Conservation (phyloP, 371 early-diverging fungal genomes). For the Mucor mucedo region DNA sequence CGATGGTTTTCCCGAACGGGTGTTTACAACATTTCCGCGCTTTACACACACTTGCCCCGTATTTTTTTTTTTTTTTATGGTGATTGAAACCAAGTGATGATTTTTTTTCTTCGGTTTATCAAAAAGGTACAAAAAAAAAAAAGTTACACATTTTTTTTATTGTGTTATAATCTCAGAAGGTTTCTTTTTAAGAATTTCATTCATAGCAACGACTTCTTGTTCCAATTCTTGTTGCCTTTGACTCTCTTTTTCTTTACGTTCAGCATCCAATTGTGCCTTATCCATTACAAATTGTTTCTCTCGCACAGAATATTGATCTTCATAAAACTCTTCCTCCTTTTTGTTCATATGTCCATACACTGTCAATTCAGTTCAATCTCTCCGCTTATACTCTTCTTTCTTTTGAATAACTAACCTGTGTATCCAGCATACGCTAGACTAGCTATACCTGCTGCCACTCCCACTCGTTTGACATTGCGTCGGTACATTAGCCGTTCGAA, state of each 20-base stretch:
- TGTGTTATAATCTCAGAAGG: not conserved
- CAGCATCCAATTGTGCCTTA: constrained; percentile 11
- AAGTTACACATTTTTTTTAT: not conserved
- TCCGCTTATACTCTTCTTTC: not conserved
- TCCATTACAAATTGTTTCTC: constrained; percentile 31
- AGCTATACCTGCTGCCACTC: constrained; percentile 31
- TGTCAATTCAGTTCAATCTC: not conserved
- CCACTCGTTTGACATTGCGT: constrained; percentile 29
- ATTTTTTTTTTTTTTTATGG: not conserved
- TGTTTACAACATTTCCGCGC: not conserved
- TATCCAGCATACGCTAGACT: constrained; percentile 33
- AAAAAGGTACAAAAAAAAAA: not conserved
- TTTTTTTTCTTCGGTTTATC: not conserved
- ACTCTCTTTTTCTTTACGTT: constrained; percentile 28
- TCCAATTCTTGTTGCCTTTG: constrained; percentile 14
- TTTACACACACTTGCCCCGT: not conserved
- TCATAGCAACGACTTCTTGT: constrained; percentile 21
- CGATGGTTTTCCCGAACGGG: constrained; percentile 13
- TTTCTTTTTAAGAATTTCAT: constrained; percentile 6
- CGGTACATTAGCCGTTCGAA: constrained; percentile 29
- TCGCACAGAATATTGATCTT: constrained; percentile 48
- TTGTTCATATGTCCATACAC: not conserved
- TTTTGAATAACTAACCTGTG: constrained; percentile 28
- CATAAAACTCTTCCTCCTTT: constrained; percentile 27
- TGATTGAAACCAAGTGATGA: not conserved